Conservation (phyloP, 768 basidiomycete genomes). For the Suillus paluster region DNA sequence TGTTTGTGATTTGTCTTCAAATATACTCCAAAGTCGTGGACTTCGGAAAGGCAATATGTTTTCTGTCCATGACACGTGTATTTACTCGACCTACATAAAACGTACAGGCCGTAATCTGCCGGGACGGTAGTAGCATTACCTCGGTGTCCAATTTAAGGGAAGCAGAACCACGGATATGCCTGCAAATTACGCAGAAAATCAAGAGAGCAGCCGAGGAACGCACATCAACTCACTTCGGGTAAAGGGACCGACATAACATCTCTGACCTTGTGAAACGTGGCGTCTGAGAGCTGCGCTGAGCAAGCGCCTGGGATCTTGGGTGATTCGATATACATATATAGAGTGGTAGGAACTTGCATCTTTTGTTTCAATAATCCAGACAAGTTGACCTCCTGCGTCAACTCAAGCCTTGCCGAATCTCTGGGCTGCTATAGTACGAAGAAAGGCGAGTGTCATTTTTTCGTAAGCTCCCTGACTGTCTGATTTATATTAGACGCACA, state of each 20-base stretch:
- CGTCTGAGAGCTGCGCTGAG: too few relatives aligned
- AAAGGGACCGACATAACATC: too few relatives aligned
- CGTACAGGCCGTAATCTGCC: too few relatives aligned
- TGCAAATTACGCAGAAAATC: not conserved
- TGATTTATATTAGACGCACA: not conserved
- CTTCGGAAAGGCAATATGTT: too few relatives aligned
- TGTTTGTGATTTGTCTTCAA: too few relatives aligned
- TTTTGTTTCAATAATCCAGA: not conserved
- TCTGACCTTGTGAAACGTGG: not conserved
- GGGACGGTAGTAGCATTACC: not conserved
- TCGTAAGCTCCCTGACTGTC: not conserved
- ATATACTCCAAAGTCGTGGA: not conserved
- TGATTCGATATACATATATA: not conserved
- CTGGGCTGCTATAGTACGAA: not conserved
- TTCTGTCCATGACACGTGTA: too few relatives aligned
- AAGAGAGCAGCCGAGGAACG: too few relatives aligned
- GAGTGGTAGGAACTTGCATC: not conserved
- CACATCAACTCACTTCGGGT: too few relatives aligned
- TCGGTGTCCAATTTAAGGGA: not conserved
- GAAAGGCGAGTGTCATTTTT: not conserved
- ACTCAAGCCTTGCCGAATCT: not conserved
- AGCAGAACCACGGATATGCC: not conserved
- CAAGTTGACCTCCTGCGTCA: not conserved
- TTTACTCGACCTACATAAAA: too few relatives aligned
- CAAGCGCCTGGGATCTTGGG: too few relatives aligned